Evolutionary conservation across 2,329 filamentous ascomycete species (phyloP), one percentile per base, ranked within the genome.

Genomic region (Hypocrella siamensis): DNA sequence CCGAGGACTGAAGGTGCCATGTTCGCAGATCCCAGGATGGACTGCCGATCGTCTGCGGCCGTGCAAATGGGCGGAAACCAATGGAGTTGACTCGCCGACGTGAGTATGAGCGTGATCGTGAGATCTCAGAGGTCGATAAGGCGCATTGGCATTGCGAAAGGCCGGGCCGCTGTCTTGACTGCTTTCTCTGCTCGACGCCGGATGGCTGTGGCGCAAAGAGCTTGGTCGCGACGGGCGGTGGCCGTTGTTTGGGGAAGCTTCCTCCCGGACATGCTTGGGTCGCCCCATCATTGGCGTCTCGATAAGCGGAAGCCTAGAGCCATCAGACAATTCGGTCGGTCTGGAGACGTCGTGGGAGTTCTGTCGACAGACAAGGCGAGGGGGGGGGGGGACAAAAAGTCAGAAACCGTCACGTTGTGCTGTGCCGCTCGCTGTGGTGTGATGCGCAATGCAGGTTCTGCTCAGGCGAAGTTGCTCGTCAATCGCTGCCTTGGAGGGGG

Each of bases 1-100:
- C 24, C 73, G 61, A 2, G 80, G 77, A 27, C 80, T 84, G 46
- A 86, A 83, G 12, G 79, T 80, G 43, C 81, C 82, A 56, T 90
- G 79, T 44, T 68, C 65, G 58, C 76, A 83, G 32, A 52, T 49
- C 15, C 62, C 65, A 8, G 60, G 52, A 30, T 51, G 47, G 7
- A 44, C 33, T 22, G 39, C 44, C 17, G 41, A 39, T 28, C 41
- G 41, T 15, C 41, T 33, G 16, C 19, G 30, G 10, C 19, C 11
- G 14, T 17, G 24, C n/a, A 21, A 42, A 10, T 33, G 32, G 25
- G 16, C 37, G 11, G 38, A 46, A 10, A 71, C 55, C 17, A 76
- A 51, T 3, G 65, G 58, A 2, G 69, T 70, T 3, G 58, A 61
- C 42, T 76, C 71, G 40, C 52, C 54, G 6, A 54, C 41, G 22